Conservation (phyloP, 2,329 filamentous ascomycete species). For the Daldinia eschscholtzii region DNA sequence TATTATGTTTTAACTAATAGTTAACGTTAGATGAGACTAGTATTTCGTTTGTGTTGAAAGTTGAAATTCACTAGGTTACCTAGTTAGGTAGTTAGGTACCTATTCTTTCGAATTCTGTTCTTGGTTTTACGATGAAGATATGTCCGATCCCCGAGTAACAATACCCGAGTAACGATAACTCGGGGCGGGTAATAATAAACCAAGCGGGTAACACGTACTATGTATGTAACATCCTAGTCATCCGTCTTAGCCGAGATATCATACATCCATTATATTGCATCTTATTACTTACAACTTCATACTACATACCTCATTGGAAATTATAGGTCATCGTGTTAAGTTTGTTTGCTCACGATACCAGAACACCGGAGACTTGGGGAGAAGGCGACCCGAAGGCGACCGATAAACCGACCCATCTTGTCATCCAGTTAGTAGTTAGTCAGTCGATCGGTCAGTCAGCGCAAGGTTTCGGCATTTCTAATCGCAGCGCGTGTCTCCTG, state of each 20-base stretch:
- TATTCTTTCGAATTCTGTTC: conserved; percentile 3
- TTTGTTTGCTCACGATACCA: conserved; percentile 6
- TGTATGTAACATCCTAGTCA: conserved; percentile 7
- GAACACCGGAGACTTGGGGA: not conserved
- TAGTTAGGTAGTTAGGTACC: no score
- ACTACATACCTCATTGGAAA: no score
- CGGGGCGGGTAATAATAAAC: not conserved
- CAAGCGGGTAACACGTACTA: not conserved
- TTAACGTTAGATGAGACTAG: no score
- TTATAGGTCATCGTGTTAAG: not conserved
- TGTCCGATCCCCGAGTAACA: conserved; percentile 6
- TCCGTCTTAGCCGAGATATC: conserved; percentile 30
- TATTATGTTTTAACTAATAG: conserved; percentile 11
- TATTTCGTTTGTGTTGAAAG: no score
- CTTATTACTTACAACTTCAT: not conserved
- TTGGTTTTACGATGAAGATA: conserved; percentile 2
- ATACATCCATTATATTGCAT: conserved; percentile 8
- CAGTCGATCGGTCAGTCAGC: conserved; percentile 11
- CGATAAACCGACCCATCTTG: conserved; percentile 7
- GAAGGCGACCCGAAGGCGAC: conserved; percentile 20
- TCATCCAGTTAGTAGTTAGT: conserved; percentile 7
- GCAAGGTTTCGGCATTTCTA: conserved; percentile 35
- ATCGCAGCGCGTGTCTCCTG: conserved; percentile 30
- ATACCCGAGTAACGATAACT: conserved; percentile 9
- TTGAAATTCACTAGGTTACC: no score